Base-by-base conservation (phyloP, 75 land plant species). In the Pseudotsuga menziesii region DNA sequence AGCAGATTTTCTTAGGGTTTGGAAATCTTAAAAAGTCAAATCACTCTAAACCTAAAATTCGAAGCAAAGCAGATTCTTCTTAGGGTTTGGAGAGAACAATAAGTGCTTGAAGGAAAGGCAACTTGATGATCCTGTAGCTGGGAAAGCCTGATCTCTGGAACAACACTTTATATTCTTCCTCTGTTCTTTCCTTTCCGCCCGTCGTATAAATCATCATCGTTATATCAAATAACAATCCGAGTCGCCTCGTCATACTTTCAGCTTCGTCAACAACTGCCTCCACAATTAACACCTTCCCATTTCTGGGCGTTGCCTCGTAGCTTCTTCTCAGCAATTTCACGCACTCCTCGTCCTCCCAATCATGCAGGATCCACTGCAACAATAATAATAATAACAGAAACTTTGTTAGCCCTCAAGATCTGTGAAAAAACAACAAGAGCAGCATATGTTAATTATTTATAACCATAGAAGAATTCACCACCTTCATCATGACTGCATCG, bases 291-390 rank as follows among this genome's bases (percentile, higher is more conserved):
- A 88, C 79, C 62, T 61, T 61, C 11, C 62, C 62, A 9, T 61
- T 3, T 0, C 11, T 25, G 22, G 62, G 62, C 1, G 83, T 70
- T 5, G 85, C 85, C 6, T 85, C 75, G 35, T 80, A 75, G 25
- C 90, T 80, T 36, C 83, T 80, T 73, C 77, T 73, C 52, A 88
- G 66, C 22, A 88, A 77, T 61, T 61, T 8, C 26, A 61, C 22
- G 22, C 27, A 61, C 7, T 61, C 13, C 0, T 61, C 62, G 22
- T 25, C 62, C 8, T 61, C 27, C 62, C 62, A 61, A 61, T 25
- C 62, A 61, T 61, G 62, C 22, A 61, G 36, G 5, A 67, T 3
- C 71, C 71, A 67, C 71, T 67, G 48, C 71, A 67, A 67, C 22
- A 23, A 41, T 3, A 41, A 41, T 41, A 41, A 4, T 41, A 0